Percentiles rank a stretch among this genome's conserved stretches.
These are phyloP conservation scores for Ceratobasidium sp. DNA, from an alignment of 1,284 basidiomycete genomes.

Conservation along the genomic window DNA sequence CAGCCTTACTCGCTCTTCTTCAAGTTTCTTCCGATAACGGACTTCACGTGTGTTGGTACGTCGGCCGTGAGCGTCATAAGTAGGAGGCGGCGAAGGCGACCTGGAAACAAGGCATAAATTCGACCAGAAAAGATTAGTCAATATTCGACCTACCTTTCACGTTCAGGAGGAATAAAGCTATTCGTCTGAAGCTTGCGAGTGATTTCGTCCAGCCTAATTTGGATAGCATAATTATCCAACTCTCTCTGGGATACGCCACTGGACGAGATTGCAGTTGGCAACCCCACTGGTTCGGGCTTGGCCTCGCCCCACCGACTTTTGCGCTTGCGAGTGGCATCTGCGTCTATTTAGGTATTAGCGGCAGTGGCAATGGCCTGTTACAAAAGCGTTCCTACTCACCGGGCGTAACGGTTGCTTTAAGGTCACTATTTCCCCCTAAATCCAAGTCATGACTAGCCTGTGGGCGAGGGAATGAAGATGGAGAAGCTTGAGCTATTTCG, in stretches of 20 bases:
- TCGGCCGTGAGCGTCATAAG: constrained; percentile 96
- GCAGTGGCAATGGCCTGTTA: constrained; percentile 50
- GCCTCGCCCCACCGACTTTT: constrained; percentile 96
- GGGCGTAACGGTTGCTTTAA: constrained; percentile 60
- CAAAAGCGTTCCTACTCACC: constrained; percentile 50
- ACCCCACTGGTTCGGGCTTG: constrained; percentile 86
- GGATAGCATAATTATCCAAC: constrained; percentile 95
- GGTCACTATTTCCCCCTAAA: constrained; percentile 68
- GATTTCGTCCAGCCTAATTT: constrained; percentile 96
- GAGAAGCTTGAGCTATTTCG: constrained; percentile 83
- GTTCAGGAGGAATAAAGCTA: constrained; percentile 95
- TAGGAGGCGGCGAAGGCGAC: constrained; percentile 96
- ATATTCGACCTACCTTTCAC: constrained; percentile 72
- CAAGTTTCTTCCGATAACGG: constrained; percentile 96
- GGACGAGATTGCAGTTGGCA: constrained; percentile 92
- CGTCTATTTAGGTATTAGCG: constrained; percentile 68
- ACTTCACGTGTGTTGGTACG: constrained; percentile 98
- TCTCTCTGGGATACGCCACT: constrained; percentile 91
- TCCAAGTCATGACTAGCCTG: constrained; percentile 63
- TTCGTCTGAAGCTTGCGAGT: constrained; percentile 93
- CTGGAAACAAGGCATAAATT: constrained; percentile 59
- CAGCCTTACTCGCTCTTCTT: constrained; percentile 94
- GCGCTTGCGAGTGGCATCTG: constrained; percentile 88
- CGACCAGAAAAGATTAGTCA: not conserved
- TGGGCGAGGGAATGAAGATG: constrained; percentile 81